Evolutionary conservation across 495 filamentous ascomycete species (phyloP).

Genomic region (Tetracladium setigerum): DNA sequence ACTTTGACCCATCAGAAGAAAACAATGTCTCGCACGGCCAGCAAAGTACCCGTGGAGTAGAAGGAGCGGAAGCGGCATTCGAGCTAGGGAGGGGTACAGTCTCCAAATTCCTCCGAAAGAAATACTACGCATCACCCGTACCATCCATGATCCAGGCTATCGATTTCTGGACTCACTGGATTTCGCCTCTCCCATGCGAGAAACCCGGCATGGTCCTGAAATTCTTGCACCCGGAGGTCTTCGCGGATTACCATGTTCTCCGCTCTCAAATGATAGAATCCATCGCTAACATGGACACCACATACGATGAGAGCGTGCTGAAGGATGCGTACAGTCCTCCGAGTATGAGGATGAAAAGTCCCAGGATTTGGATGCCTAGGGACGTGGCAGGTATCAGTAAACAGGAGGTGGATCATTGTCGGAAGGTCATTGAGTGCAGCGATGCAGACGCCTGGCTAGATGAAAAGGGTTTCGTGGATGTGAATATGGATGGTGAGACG

Average conservation of each 20-base stretch:
- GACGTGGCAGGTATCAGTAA: slow-evolving; percentile 68
- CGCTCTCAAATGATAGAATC: slow-evolving; percentile 58
- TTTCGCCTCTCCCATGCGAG: slow-evolving; percentile 20
- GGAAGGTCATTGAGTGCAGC: slow-evolving; percentile 55
- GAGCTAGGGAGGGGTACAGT: slow-evolving; percentile 21
- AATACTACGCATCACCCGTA: slow-evolving; percentile 26
- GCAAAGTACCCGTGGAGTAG: slow-evolving; percentile 19
- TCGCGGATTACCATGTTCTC: slow-evolving; percentile 63
- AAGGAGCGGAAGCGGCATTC: slow-evolving; percentile 19
- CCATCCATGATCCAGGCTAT: slow-evolving; percentile 27
- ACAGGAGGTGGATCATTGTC: slow-evolving; percentile 71
- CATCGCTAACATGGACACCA: slow-evolving; percentile 26
- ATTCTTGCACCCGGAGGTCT: slow-evolving; percentile 72
- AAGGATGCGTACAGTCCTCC: slow-evolving; percentile 73
- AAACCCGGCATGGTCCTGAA: slow-evolving; percentile 47
- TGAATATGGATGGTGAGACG: slow-evolving; percentile 56
- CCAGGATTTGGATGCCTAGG: slow-evolving; percentile 75
- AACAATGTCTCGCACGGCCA: slow-evolving; percentile 25
- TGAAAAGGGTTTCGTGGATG: slow-evolving; percentile 66
- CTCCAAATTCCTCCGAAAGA: slow-evolving; percentile 11
- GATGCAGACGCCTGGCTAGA: slow-evolving; percentile 76
- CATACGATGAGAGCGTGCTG: slow-evolving; percentile 52
- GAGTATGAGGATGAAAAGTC: slow-evolving; percentile 53
- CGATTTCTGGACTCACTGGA: slow-evolving; percentile 23
- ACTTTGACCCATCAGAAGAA: slow-evolving; percentile 23